A percentile compares a stretch with the other conserved stretches of the same genome.
phyloP scores from a whole-genome alignment of 2,329 filamentous ascomycete genomes.

The Cordyceps tenuipes region DNA sequence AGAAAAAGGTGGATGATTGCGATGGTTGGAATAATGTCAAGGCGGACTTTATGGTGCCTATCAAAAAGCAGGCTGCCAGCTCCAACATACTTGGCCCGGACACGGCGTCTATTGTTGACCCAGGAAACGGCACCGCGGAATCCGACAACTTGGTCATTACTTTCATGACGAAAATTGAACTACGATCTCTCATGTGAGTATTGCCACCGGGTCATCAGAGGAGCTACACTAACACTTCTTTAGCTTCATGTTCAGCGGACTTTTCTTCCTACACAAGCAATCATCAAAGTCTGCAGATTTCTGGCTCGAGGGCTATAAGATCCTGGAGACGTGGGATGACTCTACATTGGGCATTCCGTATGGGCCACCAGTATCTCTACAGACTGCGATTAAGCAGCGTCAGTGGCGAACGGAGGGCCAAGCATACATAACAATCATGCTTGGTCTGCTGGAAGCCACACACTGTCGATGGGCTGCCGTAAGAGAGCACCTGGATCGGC shows the following conservation, averaged over 20 bases:
- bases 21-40: constrained; percentile 40
- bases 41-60: constrained; percentile 45
- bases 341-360: constrained; percentile 28
- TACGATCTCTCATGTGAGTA: constrained; percentile 38
- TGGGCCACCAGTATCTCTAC: constrained; percentile 42
- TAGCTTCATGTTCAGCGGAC: constrained; percentile 44
- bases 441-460: constrained; percentile 60
- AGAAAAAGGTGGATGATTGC: constrained; percentile 52
- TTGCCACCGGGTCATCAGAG: neutral
- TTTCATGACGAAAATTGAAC: constrained; percentile 52
- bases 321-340: constrained; percentile 38
- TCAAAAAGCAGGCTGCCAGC: constrained; percentile 41
- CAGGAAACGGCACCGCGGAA: constrained; percentile 35
- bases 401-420: constrained; percentile 59
- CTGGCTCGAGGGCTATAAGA: constrained; percentile 35
- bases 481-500: constrained; percentile 44
- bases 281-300: constrained; percentile 27
- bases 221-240: neutral
- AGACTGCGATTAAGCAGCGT: constrained; percentile 48
- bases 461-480: constrained; percentile 63
- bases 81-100: constrained; percentile 47
- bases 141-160: constrained; percentile 51
- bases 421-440: constrained; percentile 63
- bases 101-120: constrained; percentile 44
- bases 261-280: constrained; percentile 35